These are phyloP conservation scores for Ophiosphaerella narmari DNA, from an alignment of 2,329 filamentous ascomycete species.

Conservation along the genomic window DNA sequence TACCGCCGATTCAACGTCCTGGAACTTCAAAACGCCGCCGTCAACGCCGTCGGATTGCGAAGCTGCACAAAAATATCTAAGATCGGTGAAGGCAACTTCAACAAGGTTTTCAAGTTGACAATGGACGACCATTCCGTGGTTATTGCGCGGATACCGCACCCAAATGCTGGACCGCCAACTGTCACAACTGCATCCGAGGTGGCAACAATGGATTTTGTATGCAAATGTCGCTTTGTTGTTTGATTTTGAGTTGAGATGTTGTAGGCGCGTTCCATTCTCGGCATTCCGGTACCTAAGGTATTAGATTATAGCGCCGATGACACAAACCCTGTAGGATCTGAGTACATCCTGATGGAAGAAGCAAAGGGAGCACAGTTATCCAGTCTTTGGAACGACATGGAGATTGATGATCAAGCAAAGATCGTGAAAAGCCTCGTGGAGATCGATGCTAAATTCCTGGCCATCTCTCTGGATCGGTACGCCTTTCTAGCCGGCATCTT, in stretches of 20 bases:
- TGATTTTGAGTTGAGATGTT: conserved; percentile 5
- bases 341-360: conserved; percentile 38
- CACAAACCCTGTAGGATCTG: conserved; percentile 25
- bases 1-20: conserved; percentile 43
- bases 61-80: conserved; percentile 43
- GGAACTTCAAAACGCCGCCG: conserved; percentile 41
- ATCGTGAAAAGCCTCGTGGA: conserved; percentile 43
- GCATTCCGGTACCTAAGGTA: conserved; percentile 29
- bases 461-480: conserved; percentile 42
- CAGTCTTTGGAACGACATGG: conserved; percentile 35
- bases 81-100: conserved; percentile 32
- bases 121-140: conserved; percentile 26
- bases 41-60: conserved; percentile 32
- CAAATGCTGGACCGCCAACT: conserved; percentile 19
- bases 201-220: conserved; percentile 27
- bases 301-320: conserved; percentile 21
- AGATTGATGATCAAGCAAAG: conserved; percentile 26
- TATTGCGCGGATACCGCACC: conserved; percentile 22
- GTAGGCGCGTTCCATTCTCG: conserved; percentile 18
- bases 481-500: neutral
- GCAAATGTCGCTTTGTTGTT: conserved; percentile 1
- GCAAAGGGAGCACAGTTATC: conserved; percentile 33
- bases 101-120: conserved; percentile 26
- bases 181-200: conserved; percentile 24
- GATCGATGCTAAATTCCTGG: conserved; percentile 46